Percentiles rank a stretch among this genome's conserved stretches.
Evolutionary conservation across 371 early-diverging fungal genomes (phyloP).

Genomic region (Umbelopsis sp.): DNA sequence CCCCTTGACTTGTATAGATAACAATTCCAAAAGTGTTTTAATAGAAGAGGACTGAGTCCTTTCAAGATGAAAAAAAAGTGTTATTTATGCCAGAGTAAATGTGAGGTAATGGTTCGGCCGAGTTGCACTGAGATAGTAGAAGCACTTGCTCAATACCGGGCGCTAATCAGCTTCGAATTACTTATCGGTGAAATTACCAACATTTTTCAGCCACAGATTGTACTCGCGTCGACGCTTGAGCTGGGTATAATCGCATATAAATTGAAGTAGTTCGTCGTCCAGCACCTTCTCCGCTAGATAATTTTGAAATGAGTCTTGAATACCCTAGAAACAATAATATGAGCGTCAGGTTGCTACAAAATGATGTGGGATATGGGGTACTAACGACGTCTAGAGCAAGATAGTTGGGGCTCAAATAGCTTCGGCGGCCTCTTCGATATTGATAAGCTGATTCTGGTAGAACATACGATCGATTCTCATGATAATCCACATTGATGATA

Average conservation of each 20-base stretch:
- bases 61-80: neutral
- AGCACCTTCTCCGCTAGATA: neutral
- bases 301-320: neutral
- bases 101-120: no score
- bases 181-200: conserved; percentile 11
- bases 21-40: neutral
- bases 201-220: conserved; percentile 5
- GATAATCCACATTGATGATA: neutral
- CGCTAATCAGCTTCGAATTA: neutral
- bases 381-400: conserved; percentile 4
- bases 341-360: neutral
- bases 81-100: no score
- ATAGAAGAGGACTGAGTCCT: conserved; percentile 10
- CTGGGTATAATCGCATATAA: neutral
- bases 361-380: neutral
- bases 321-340: neutral
- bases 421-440: neutral
- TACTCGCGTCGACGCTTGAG: neutral
- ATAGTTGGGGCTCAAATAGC: conserved; percentile 1
- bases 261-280: neutral
- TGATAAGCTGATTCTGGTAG: conserved; percentile 15
- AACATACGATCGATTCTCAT: neutral
- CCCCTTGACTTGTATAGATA: neutral
- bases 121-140: no score
- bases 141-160: no score